A percentile compares a stretch with the other conserved stretches of the same genome.
Evolutionary conservation across 495 filamentous ascomycete genomes (phyloP).

Genomic region (Aspergillus funiculosus): DNA sequence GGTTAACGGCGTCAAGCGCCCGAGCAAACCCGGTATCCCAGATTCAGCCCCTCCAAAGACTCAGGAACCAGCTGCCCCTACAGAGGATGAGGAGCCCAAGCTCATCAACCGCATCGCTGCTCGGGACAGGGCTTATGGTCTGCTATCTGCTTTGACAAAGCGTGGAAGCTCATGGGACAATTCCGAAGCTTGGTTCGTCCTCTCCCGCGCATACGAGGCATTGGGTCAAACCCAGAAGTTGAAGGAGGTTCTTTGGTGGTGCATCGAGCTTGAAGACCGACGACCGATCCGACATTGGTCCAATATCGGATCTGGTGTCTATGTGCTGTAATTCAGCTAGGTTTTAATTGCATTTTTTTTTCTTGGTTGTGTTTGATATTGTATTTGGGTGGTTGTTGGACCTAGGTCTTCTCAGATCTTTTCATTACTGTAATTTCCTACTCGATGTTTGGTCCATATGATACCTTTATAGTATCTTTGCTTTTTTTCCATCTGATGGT

Average conservation of each 20-base stretch:
- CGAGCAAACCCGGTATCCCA: not conserved
- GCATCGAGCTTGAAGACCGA: slow-evolving; percentile 56
- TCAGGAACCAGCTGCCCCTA: slow-evolving; percentile 9
- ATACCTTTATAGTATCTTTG: slow-evolving; percentile 30
- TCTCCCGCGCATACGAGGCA: slow-evolving; percentile 80
- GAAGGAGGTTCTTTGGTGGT: slow-evolving; percentile 67
- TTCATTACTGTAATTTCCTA: slow-evolving; percentile 3
- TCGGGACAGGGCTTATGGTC: slow-evolving; percentile 76
- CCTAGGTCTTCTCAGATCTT: not conserved
- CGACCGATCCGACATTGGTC: slow-evolving; percentile 46
- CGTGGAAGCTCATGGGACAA: slow-evolving; percentile 86
- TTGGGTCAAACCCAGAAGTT: slow-evolving; percentile 78
- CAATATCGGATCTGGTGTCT: slow-evolving; percentile 42
- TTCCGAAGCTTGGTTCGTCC: slow-evolving; percentile 87
- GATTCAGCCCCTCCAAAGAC: slow-evolving; percentile 8
- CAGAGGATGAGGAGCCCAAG: slow-evolving; percentile 44
- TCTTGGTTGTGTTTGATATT: slow-evolving; percentile 15
- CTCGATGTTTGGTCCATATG: slow-evolving; percentile 15
- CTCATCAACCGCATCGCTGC: slow-evolving; percentile 73
- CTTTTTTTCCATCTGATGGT: slow-evolving; percentile 16
- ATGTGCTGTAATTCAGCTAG: slow-evolving; percentile 34
- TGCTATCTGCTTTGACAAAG: slow-evolving; percentile 76
- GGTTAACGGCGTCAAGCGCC: slow-evolving; percentile 7
- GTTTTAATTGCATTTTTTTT: slow-evolving; percentile 14
- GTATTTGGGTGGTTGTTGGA: slow-evolving; percentile 2